phyloP scores from a whole-genome alignment of 1,284 basidiomycete species.

The Ustilago shanxiensis region DNA sequence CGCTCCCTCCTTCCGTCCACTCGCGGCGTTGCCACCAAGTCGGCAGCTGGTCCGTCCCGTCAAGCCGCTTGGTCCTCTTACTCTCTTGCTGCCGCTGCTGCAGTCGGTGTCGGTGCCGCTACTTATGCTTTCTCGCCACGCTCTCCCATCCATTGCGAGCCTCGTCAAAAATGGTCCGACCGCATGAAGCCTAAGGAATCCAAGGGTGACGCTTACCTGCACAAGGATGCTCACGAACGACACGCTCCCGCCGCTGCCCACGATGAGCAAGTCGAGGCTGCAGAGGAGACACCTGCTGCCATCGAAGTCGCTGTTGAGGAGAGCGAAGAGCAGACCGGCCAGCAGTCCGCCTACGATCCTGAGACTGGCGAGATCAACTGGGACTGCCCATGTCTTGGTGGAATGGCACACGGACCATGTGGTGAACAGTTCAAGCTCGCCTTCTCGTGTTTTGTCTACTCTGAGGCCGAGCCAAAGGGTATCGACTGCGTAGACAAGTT shows the following conservation, averaged over 20 bases:
- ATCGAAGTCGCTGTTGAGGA: conserved; percentile 56
- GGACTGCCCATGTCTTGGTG: conserved; percentile 82
- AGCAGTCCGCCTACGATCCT: conserved; percentile 79
- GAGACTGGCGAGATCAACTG: conserved; percentile 79
- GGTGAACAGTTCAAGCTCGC: conserved; percentile 93
- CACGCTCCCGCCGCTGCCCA: conserved; percentile 22
- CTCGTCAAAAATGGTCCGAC: conserved; percentile 33
- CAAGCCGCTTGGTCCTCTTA: conserved; percentile 24
- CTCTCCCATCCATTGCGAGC: conserved; percentile 35
- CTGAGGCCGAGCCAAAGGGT: conserved; percentile 95
- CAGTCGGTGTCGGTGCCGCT: conserved; percentile 24
- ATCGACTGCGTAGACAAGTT: conserved; percentile 98
- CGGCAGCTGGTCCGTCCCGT: conserved; percentile 25
- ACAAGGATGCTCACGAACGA: conserved; percentile 33
- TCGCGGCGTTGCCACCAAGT: conserved; percentile 37
- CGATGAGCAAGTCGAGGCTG: conserved; percentile 29
- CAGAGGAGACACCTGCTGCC: conserved; percentile 43
- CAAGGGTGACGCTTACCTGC: conserved; percentile 38
- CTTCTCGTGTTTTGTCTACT: conserved; percentile 96
- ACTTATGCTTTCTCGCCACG: conserved; percentile 25
- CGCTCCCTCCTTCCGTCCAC: conserved; percentile 15
- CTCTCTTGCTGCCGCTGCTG: conserved; percentile 18
- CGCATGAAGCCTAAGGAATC: conserved; percentile 44
- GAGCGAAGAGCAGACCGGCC: conserved; percentile 39
- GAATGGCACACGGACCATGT: conserved; percentile 98